These are phyloP conservation scores for Catharanthus roseus DNA, from an alignment of 257 asterid species.

Conservation along the genomic window DNA sequence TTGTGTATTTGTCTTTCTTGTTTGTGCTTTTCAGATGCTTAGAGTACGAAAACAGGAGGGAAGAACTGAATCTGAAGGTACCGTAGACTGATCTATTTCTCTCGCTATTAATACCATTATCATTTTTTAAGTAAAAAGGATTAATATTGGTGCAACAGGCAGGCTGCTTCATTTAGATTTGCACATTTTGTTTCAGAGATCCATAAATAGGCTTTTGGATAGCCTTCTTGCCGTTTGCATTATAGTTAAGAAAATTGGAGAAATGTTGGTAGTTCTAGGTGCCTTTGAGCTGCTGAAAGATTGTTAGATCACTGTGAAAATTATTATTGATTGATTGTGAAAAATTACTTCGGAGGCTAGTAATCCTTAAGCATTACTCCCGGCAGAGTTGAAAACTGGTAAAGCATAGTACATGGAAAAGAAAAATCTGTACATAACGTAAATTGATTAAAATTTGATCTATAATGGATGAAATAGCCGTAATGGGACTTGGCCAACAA, in stretches of 20 bases:
- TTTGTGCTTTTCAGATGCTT: slow-evolving; percentile 44
- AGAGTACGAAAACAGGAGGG: slow-evolving; percentile 47
- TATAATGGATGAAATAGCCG: too few relatives aligned
- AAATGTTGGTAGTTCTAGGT: neutral
- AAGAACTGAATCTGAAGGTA: slow-evolving; percentile 67
- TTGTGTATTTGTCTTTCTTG: neutral
- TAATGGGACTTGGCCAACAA: neutral
- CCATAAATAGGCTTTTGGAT: neutral
- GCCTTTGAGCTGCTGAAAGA: too few relatives aligned
- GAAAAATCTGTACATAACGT: neutral
- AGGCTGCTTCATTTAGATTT: neutral
- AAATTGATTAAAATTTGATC: too few relatives aligned
- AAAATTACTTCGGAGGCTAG: neutral
- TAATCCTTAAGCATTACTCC: neutral
- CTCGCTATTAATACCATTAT: neutral
- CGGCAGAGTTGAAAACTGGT: neutral
- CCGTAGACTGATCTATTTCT: slow-evolving; percentile 3
- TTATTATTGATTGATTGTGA: neutral
- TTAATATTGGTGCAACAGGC: neutral
- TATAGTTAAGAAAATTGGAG: neutral
- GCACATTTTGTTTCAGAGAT: neutral
- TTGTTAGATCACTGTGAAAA: neutral
- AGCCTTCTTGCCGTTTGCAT: neutral
- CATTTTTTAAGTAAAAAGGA: neutral
- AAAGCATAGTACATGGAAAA: neutral